Conservation (phyloP, 1,284 basidiomycete species). For the Rhodofomes roseus region DNA sequence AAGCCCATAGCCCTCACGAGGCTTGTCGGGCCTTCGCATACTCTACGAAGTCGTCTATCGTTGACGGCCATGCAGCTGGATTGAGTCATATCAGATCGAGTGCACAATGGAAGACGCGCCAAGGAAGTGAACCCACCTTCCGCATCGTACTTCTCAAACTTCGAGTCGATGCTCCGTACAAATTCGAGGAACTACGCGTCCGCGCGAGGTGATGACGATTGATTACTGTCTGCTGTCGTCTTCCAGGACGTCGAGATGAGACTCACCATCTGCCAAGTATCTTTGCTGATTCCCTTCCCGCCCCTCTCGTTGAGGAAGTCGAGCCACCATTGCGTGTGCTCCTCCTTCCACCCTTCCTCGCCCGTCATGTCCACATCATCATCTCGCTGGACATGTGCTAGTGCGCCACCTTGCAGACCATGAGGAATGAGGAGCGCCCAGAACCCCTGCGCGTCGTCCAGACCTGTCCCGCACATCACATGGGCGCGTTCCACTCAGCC, state of each 20-base stretch:
- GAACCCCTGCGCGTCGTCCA: constrained; percentile 74
- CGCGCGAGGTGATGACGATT: background rate
- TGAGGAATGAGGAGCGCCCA: constrained; percentile 85
- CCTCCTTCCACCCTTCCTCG: constrained; percentile 58
- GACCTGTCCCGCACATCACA: constrained; percentile 1
- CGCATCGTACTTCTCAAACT: constrained; percentile 80
- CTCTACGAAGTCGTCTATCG: constrained; percentile 86
- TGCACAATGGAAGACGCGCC: background rate
- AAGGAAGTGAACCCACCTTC: constrained; percentile 56
- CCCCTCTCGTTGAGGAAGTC: constrained; percentile 73
- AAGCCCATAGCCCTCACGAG: background rate
- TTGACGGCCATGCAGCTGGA: constrained; percentile 83
- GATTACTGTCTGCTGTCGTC: background rate
- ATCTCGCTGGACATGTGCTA: constrained; percentile 43
- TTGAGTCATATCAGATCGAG: constrained; percentile 1
- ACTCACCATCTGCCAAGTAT: constrained; percentile 89
- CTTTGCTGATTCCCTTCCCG: constrained; percentile 85
- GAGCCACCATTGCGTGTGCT: constrained; percentile 81
- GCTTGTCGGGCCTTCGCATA: constrained; percentile 47
- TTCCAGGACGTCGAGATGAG: constrained; percentile 2
- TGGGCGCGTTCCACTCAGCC: background rate
- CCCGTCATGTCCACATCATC: constrained; percentile 37
- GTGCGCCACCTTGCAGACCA: constrained; percentile 70
- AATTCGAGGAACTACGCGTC: constrained; percentile 72
- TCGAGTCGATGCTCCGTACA: constrained; percentile 75